These are phyloP conservation scores for Viola odorata DNA, from an alignment of 345 rosid genomes.

Conservation along the genomic window DNA sequence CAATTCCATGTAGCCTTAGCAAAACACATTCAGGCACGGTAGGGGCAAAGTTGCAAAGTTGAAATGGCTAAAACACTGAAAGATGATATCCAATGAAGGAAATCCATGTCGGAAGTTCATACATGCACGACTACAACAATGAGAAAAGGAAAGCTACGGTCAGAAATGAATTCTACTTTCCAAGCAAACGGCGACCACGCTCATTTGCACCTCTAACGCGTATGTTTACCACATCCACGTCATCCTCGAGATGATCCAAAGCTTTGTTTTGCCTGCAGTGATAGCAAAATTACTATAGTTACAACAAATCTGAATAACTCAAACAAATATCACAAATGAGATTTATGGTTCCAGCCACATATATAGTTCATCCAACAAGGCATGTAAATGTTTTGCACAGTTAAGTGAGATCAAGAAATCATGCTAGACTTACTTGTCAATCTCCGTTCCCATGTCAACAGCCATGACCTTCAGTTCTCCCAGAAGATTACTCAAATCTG, in stretches of 20 bases:
- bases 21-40: too few species aligned
- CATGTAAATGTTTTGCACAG: not conserved
- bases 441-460: slow-evolving; percentile 74
- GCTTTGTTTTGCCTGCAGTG: slow-evolving; percentile 59
- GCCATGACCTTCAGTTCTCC: slow-evolving; percentile 87
- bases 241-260: slow-evolving; percentile 54
- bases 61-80: too few species aligned
- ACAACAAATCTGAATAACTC: not conserved
- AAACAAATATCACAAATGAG: too few species aligned
- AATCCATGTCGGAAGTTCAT: slow-evolving; percentile 10
- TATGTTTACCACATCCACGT: slow-evolving; percentile 56
- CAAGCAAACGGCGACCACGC: slow-evolving; percentile 56
- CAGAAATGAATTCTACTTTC: slow-evolving; percentile 43
- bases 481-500: slow-evolving; percentile 58
- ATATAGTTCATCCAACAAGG: too few species aligned
- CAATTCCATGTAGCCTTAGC: too few species aligned
- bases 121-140: not conserved
- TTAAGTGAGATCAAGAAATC: too few species aligned
- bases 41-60: not conserved
- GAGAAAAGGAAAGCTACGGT: not conserved
- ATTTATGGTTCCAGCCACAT: too few species aligned
- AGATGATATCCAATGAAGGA: not conserved
- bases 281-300: not conserved
- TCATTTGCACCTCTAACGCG: slow-evolving; percentile 63
- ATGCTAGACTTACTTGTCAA: slow-evolving; percentile 47